Percentiles rank a stretch among this genome's conserved stretches.
Conservation (phyloP, 2,329 filamentous ascomycete species). For the Huntiella bhutanensis region DNA sequence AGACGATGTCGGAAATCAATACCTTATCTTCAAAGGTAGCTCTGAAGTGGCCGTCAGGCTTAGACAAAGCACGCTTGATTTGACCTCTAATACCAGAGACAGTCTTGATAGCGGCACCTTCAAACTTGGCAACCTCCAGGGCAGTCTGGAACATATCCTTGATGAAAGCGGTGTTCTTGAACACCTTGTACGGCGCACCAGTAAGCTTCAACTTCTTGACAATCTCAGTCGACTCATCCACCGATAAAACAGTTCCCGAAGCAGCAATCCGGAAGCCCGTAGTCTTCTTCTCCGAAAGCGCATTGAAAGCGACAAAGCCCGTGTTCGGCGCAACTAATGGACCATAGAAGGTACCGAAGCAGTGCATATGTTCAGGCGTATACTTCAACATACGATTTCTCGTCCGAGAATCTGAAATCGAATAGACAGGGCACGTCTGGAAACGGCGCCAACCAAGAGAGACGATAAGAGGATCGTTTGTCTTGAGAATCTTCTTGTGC, state of each 20-base stretch:
- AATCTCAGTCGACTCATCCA: constrained; percentile 91
- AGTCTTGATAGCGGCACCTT: constrained; percentile 86
- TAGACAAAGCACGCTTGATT: constrained; percentile 86
- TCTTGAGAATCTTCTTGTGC: constrained; percentile 99
- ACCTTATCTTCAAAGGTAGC: constrained; percentile 99
- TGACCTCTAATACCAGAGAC: constrained; percentile 91
- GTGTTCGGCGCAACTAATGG: constrained; percentile 91
- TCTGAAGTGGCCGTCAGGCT: constrained; percentile 88
- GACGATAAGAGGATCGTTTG: constrained; percentile 92
- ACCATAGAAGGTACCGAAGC: constrained; percentile 88
- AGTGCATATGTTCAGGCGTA: constrained; percentile 98
- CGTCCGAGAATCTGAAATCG: constrained; percentile 80
- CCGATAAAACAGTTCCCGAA: constrained; percentile 79
- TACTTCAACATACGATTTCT: constrained; percentile 98
- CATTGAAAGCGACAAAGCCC: constrained; percentile 85
- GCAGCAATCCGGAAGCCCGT: constrained; percentile 88
- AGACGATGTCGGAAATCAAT: constrained; percentile 88
- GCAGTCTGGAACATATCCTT: constrained; percentile 93
- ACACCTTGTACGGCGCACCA: constrained; percentile 87
- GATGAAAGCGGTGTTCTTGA: constrained; percentile 98
- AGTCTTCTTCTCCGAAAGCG: constrained; percentile 54
- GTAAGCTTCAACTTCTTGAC: constrained; percentile 99
- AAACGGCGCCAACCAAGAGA: constrained; percentile 92
- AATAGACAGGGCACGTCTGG: constrained; percentile 83
- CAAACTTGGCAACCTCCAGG: constrained; percentile 94